Evolutionary conservation across 306 rosid genomes (phyloP).

Genomic region (Inga leiocalycina): DNA sequence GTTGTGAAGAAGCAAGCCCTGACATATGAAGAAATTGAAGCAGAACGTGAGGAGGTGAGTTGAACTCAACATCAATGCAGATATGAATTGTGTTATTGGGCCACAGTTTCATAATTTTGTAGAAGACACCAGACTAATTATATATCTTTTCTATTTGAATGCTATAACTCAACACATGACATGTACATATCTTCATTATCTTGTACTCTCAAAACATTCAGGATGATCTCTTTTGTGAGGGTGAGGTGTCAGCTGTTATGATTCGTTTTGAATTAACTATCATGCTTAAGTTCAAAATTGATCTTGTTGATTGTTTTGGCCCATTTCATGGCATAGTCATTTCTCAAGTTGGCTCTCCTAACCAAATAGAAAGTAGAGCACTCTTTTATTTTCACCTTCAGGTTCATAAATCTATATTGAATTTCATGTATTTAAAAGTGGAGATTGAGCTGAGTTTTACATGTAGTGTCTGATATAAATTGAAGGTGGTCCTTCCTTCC

Average conservation of each 20-base stretch:
- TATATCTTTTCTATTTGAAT: neutral
- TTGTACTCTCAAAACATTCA: constrained; percentile 21
- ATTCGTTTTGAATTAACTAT: constrained; percentile 1
- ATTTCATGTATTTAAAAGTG: neutral
- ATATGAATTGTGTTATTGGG: constrained; percentile 4
- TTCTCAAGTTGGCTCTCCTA: neutral
- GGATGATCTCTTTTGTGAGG: constrained; percentile 12
- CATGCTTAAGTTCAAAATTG: constrained; percentile 17
- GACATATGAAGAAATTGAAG: constrained; percentile 95
- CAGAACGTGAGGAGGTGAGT: constrained; percentile 95
- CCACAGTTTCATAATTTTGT: constrained; percentile 15
- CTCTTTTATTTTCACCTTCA: neutral
- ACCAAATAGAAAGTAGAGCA: neutral
- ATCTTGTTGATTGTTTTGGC: constrained; percentile 22
- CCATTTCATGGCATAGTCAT: neutral
- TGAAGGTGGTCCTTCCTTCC: constrained; percentile 18
- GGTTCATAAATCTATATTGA: constrained; percentile 4
- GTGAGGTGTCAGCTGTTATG: neutral
- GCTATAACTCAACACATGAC: neutral
- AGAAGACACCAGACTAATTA: neutral
- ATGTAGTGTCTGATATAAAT: neutral
- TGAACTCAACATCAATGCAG: constrained; percentile 1
- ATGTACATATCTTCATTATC: neutral
- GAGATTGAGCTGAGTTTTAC: neutral
- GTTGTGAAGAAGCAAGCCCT: constrained; percentile 92